phyloP scores from a whole-genome alignment of 495 filamentous ascomycete species.

The Penicillium fimorum region DNA sequence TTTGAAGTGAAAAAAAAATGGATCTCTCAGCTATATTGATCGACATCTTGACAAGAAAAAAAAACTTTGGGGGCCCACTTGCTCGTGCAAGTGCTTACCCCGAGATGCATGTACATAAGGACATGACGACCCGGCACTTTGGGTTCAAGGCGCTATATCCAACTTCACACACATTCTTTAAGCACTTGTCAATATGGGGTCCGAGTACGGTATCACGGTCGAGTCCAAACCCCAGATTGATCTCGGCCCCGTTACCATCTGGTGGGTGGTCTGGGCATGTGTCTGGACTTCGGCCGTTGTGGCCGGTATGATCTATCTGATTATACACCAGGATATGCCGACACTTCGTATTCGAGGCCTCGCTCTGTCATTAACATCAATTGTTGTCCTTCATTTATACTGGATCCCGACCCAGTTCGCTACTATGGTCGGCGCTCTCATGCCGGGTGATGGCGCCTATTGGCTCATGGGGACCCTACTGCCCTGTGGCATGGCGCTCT shows the following conservation, averaged over 20 bases:
- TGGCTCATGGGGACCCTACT: slow-evolving; percentile 76
- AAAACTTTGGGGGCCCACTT: slow-evolving; percentile 1
- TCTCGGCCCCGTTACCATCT: slow-evolving; percentile 31
- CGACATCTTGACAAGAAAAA: background rate
- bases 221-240: slow-evolving; percentile 27
- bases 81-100: slow-evolving; percentile 3
- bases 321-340: slow-evolving; percentile 52
- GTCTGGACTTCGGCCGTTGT: slow-evolving; percentile 57
- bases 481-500: slow-evolving; percentile 67
- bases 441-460: slow-evolving; percentile 59
- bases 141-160: slow-evolving; percentile 23
- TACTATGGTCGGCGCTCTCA: slow-evolving; percentile 56
- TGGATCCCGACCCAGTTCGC: slow-evolving; percentile 57
- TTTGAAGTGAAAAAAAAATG: background rate
- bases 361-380: slow-evolving; percentile 54
- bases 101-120: background rate
- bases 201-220: slow-evolving; percentile 34
- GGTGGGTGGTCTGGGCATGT: slow-evolving; percentile 34
- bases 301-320: slow-evolving; percentile 53
- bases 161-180: slow-evolving; percentile 35
- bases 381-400: slow-evolving; percentile 65
- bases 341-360: slow-evolving; percentile 65
- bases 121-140: slow-evolving; percentile 1
- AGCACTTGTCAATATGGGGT: slow-evolving; percentile 32
- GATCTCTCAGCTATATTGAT: background rate